A percentile compares a stretch with the other conserved stretches of the same genome.
Conservation (phyloP, 2,329 filamentous ascomycete species). For the Cladorrhinum sp. region DNA sequence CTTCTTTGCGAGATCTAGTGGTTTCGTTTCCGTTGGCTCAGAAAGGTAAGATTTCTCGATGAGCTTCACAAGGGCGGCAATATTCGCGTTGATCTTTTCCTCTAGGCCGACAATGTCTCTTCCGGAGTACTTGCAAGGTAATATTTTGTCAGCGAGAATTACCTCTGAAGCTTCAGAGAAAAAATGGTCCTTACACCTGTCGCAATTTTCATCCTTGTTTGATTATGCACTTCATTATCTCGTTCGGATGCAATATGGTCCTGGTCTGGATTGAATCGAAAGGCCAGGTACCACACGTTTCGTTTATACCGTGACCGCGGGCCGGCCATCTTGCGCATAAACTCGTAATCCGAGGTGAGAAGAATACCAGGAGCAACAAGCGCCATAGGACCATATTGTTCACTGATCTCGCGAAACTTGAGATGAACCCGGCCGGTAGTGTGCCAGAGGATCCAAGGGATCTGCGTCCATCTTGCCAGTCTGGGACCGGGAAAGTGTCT, state of each 20-base stretch:
- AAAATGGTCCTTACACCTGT: background rate
- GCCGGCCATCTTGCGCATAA: background rate
- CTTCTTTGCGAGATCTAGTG: constrained; percentile 41
- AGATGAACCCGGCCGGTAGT: background rate
- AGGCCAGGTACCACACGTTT: background rate
- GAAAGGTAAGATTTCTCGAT: constrained; percentile 14
- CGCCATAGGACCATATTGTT: background rate
- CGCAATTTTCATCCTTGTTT: background rate
- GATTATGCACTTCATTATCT: background rate
- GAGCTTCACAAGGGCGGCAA: constrained; percentile 12
- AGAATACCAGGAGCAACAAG: background rate
- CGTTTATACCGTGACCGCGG: background rate
- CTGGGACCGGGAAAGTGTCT: background rate
- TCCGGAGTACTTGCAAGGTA: constrained; percentile 14
- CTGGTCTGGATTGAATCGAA: constrained; percentile 1
- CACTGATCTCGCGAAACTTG: background rate
- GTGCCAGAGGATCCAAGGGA: background rate
- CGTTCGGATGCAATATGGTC: background rate
- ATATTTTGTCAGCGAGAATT: background rate
- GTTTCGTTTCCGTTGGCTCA: background rate
- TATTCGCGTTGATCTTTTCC: constrained; percentile 8
- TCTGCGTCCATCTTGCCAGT: background rate
- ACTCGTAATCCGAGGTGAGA: background rate
- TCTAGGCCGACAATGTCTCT: constrained; percentile 18
- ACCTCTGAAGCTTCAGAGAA: background rate